Percentiles rank a stretch among this genome's conserved stretches.
These are phyloP conservation scores for Colletotrichum truncatum DNA, from an alignment of 2,329 filamentous ascomycete species.

Conservation along the genomic window DNA sequence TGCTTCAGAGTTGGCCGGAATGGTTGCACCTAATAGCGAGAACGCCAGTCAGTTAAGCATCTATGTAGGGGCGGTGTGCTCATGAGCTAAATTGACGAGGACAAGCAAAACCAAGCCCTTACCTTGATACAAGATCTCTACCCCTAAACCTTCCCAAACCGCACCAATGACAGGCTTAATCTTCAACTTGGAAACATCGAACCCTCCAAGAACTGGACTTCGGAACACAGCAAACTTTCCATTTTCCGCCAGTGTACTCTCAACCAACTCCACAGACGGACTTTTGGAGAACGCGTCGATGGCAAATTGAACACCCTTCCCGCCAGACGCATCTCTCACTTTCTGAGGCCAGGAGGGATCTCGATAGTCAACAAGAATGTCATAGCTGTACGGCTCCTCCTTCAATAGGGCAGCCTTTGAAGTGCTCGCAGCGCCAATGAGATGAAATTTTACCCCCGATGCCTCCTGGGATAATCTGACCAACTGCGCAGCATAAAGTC, in stretches of 20 bases:
- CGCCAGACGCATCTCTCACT: slow-evolving; percentile 35
- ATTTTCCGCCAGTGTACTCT: slow-evolving; percentile 36
- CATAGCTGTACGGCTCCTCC: slow-evolving; percentile 45
- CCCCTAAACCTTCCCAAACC: slow-evolving; percentile 52
- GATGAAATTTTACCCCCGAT: slow-evolving; percentile 26
- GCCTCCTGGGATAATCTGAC: slow-evolving; percentile 27
- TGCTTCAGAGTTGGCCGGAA: slow-evolving; percentile 35
- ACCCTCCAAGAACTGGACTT: slow-evolving; percentile 34
- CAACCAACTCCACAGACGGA: slow-evolving; percentile 41
- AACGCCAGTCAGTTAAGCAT: slow-evolving; percentile 3
- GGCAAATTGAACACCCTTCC: slow-evolving; percentile 45
- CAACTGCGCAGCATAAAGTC: slow-evolving; percentile 43
- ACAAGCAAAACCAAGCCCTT: no score
- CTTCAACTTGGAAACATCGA: slow-evolving; percentile 34
- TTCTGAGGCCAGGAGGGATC: slow-evolving; percentile 43
- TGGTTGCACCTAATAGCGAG: not conserved
- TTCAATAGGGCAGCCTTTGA: slow-evolving; percentile 38
- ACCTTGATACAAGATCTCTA: slow-evolving; percentile 48
- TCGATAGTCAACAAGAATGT: slow-evolving; percentile 48
- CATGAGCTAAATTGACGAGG: no score
- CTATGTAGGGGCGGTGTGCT: no score
- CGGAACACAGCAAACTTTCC: slow-evolving; percentile 39
- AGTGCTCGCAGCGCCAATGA: slow-evolving; percentile 41
- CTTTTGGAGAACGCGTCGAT: slow-evolving; percentile 51
- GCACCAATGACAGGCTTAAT: slow-evolving; percentile 49